Evolutionary conservation across 2,329 filamentous ascomycete species (phyloP).

Genomic region (Volutella citrinella): DNA sequence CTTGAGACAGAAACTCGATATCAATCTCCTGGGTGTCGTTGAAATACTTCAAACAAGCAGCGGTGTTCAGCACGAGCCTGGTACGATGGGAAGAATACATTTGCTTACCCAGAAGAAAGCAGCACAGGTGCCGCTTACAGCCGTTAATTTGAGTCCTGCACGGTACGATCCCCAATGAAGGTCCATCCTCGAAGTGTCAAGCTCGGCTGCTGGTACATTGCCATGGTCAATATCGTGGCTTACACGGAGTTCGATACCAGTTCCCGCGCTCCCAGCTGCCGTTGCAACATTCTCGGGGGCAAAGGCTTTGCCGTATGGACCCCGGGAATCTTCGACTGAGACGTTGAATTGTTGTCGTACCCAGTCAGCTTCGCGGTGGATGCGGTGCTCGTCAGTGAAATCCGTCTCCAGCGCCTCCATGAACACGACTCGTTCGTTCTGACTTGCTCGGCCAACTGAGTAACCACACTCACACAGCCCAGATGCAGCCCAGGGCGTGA

Average conservation of each 20-base stretch:
- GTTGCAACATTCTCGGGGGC: slow-evolving; percentile 53
- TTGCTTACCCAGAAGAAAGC: slow-evolving; percentile 79
- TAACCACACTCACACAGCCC: slow-evolving; percentile 73
- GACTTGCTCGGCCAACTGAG: slow-evolving; percentile 44
- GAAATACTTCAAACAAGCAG: slow-evolving; percentile 54
- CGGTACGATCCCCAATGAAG: slow-evolving; percentile 69
- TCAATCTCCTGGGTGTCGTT: slow-evolving; percentile 81
- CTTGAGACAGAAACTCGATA: slow-evolving; percentile 70
- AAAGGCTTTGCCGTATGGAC: slow-evolving; percentile 65
- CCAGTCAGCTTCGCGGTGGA: slow-evolving; percentile 59
- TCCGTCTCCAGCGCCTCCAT: slow-evolving; percentile 71
- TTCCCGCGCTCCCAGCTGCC: slow-evolving; percentile 38
- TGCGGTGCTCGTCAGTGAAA: slow-evolving; percentile 56
- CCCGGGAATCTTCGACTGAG: slow-evolving; percentile 53
- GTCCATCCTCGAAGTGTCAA: slow-evolving; percentile 59
- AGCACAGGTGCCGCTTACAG: slow-evolving; percentile 64
- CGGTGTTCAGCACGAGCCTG: background rate
- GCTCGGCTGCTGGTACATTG: slow-evolving; percentile 60
- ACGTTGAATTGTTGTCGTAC: slow-evolving; percentile 64
- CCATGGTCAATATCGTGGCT: slow-evolving; percentile 41
- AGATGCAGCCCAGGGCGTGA: slow-evolving; percentile 11
- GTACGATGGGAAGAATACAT: no score
- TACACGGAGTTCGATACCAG: slow-evolving; percentile 58
- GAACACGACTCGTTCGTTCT: slow-evolving; percentile 49
- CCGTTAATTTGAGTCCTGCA: slow-evolving; percentile 62